These are phyloP conservation scores for Picochlorum sp. DNA, from an alignment of 139 green algal genomes.

Conservation along the genomic window DNA sequence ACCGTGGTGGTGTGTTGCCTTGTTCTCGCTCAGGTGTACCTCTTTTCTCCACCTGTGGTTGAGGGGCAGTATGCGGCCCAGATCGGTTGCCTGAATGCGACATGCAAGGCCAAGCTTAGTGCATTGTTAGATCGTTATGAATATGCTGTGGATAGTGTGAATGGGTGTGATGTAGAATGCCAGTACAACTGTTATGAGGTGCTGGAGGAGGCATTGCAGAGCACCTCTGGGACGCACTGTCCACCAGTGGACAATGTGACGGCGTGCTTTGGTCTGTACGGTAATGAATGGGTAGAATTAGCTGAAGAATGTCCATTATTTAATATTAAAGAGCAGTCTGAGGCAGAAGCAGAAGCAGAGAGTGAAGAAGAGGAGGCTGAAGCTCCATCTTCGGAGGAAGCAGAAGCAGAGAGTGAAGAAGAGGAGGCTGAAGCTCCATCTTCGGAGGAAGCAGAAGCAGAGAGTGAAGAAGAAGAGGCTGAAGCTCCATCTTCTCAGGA, in stretches of 20 bases:
- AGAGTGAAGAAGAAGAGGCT: not conserved
- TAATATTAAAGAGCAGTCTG: not conserved
- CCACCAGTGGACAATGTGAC: slow-evolving; percentile 17
- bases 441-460: not conserved
- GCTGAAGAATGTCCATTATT: slow-evolving; percentile 23
- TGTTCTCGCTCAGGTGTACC: too few relatives aligned
- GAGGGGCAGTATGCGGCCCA: not conserved
- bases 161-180: slow-evolving; percentile 18
- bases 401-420: not conserved
- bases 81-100: not conserved
- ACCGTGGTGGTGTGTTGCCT: too few relatives aligned
- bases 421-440: not conserved
- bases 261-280: slow-evolving; percentile 16
- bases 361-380: not conserved
- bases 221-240: slow-evolving; percentile 9
- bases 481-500: not conserved
- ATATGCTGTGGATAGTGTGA: not conserved
- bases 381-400: not conserved
- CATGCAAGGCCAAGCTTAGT: slow-evolving; percentile 4
- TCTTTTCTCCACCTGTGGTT: not conserved
- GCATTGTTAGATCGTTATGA: slow-evolving; percentile 2
- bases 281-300: slow-evolving; percentile 14
- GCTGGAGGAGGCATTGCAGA: slow-evolving; percentile 14
- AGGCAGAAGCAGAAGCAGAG: not conserved
- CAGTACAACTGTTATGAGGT: slow-evolving; percentile 15